Base-by-base conservation (phyloP, 2,329 filamentous ascomycete species). In the Elsinoe perseae region DNA sequence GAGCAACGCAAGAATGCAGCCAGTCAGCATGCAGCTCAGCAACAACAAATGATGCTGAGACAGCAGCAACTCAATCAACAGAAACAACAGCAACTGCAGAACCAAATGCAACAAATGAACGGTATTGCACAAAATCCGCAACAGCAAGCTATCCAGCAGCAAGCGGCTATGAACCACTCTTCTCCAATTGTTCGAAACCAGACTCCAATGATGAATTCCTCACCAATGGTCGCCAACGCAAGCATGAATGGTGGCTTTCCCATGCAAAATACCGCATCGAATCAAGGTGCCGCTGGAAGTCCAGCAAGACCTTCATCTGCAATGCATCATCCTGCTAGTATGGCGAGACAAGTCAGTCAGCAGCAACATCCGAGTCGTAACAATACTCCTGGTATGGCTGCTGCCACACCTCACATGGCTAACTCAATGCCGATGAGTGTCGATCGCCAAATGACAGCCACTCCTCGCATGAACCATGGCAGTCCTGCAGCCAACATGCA, bases 301-400 rank as follows among this genome's bases (percentile, higher is more conserved):
- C 85, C 85, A 23, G 75, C 82, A 16, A 76, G 85, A 43, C 83
- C 85, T 14, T 87, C 85, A 14, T 82, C 83, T 4, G 81, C 82
- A 2, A 83, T 69, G 61, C 66, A 66, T 48, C 65, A 69, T 50
- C 61, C 63, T 9, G 62, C 63, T 30, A 60, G 59, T 4, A 72
- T 72, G 70, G 66, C 63, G 10, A 61, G 70, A 54, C 68, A 72
- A 48, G 58, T 63, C 52, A 71, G 69, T 56, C 70, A 72, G 59
- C 70, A 72, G 59, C 64, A 66, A 38, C 63, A 62, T 27, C 62
- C 59, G 14, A 71, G 68, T 50, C 60, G 64, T 4, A 65, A 69
- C 44, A 65, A 62, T 14, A 72, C 70, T 4, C 70, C 70, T 20
- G 69, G 70, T n/a, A 67, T 72, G 62, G 60, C 65, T 20, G 69